Conservation (phyloP, 805 yeast species). For the Suhomyces sp. region DNA sequence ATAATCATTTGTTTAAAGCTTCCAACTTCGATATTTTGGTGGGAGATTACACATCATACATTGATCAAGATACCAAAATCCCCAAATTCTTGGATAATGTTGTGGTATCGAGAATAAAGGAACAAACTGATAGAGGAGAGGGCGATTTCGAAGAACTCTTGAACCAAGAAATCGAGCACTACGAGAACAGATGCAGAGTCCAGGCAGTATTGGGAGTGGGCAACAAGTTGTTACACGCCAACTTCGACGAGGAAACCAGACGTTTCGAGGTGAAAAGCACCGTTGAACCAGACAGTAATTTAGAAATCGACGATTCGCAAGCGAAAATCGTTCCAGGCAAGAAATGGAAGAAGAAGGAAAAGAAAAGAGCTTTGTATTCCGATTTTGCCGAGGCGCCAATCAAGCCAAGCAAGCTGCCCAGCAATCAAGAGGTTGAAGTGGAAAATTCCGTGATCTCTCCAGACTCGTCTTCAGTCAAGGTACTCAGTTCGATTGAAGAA, state of each 20-base stretch:
- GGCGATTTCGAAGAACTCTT: not conserved
- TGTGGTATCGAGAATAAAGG: conserved; percentile 14
- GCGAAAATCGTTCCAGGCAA: conserved; percentile 4
- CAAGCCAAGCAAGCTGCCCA: not conserved
- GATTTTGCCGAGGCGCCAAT: not conserved
- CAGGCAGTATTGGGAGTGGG: conserved; percentile 25
- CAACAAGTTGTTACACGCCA: conserved; percentile 17
- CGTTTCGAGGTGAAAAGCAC: not conserved
- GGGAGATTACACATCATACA: conserved; percentile 17
- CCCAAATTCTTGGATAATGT: conserved; percentile 22
- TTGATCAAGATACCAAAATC: conserved; percentile 8
- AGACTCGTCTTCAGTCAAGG: conserved; percentile 1
- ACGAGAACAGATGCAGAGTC: conserved; percentile 29
- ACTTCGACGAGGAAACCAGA: conserved; percentile 1
- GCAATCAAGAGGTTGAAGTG: not conserved
- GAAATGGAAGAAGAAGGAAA: conserved; percentile 8
- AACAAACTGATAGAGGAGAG: conserved; percentile 3
- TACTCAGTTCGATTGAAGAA: conserved; percentile 32
- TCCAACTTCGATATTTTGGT: conserved; percentile 19
- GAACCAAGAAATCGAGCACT: conserved; percentile 6
- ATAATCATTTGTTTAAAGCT: conserved; percentile 40
- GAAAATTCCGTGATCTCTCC: not conserved
- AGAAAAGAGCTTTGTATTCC: not conserved
- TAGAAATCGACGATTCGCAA: conserved; percentile 4
- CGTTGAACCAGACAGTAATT: not conserved